Conservation (phyloP, 225 moss, liverwort and hornwort genomes). For the Polytrichum formosum region DNA sequence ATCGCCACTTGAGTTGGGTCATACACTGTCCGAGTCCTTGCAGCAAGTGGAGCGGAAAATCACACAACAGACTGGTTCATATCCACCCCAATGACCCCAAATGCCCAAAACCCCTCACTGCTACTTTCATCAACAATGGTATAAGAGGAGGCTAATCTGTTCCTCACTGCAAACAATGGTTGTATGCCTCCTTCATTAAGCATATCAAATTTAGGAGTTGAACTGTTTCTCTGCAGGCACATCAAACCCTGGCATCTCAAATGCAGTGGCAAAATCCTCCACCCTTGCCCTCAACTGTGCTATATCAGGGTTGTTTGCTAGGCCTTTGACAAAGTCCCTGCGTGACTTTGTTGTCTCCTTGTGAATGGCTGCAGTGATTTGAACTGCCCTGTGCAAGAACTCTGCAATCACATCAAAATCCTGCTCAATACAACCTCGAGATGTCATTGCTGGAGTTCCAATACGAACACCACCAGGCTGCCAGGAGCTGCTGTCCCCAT, state of each 20-base stretch:
- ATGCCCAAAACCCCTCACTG: too few relatives aligned
- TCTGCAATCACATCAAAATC: slow-evolving; percentile 48
- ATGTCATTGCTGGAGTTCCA: slow-evolving; percentile 37
- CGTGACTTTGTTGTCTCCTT: slow-evolving; percentile 64
- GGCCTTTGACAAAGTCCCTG: slow-evolving; percentile 21
- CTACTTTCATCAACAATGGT: too few relatives aligned
- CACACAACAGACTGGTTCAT: too few relatives aligned
- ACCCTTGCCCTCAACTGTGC: slow-evolving; percentile 55
- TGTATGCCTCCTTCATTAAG: too few relatives aligned
- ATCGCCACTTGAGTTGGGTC: too few relatives aligned
- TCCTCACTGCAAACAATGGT: too few relatives aligned
- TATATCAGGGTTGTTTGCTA: slow-evolving; percentile 54
- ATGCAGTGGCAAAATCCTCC: slow-evolving; percentile 72
- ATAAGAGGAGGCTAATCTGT: too few relatives aligned
- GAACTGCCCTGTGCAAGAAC: slow-evolving; percentile 54
- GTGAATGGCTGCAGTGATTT: slow-evolving; percentile 48
- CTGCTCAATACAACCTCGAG: slow-evolving; percentile 15
- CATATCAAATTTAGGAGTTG: neutral
- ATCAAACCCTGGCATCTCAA: slow-evolving; percentile 96
- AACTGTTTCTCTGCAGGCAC: slow-evolving; percentile 23
- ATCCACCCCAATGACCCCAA: too few relatives aligned
- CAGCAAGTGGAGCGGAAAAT: too few relatives aligned
- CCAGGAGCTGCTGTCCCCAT: slow-evolving; percentile 71
- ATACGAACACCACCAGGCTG: slow-evolving; percentile 70
- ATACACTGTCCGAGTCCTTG: too few relatives aligned